Evolutionary conservation across 495 filamentous ascomycete species (phyloP), one percentile per base, ranked within the genome.

Genomic region (Aspergillus wentii): DNA sequence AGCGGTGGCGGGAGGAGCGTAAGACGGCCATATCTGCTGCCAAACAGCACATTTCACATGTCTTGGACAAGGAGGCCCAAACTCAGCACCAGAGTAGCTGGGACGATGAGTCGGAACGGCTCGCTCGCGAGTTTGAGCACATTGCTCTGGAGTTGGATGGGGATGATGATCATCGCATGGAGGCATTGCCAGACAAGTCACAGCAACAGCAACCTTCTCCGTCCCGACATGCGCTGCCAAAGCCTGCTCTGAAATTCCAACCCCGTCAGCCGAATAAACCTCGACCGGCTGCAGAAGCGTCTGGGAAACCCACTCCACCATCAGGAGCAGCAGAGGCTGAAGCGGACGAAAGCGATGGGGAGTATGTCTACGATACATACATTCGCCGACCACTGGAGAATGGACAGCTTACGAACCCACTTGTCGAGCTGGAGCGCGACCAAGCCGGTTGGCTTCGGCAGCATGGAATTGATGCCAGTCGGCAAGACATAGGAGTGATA

Each of bases 351-450:
- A 62, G 57, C 23, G 76, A 80, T 8, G 59, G 46, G n/a, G 73
- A 77, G 30, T 84, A 75, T 51, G 76, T 82, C 31, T 78, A 79
- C 53, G 80, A 84, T 47, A 78, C 71, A 7, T 84, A 79, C 48
- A 64, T 82, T 14, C 72, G 72, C 8, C 55, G 54, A 11, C 68
- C 64, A 13, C 32, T 72, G n/a, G 52, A 59, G 13, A 45, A 27
- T 6, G 54, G 51, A 9, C 46, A 43, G 38, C 44, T 64, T 31
- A 52, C 47, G 27, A 62, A 69, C 44, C 62, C 60, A 1, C 40
- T 66, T 11, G 41, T 49, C 13, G 52, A 61, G 19, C 25, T 53
- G 5, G 54, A 61, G 25, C 46, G 45, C 8, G 59, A 64, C 31
- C 51, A 65, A 21, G 40, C 46, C 26, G 40, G 43, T 15, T 35